Evolutionary conservation across 2,329 filamentous ascomycete species (phyloP).

Genomic region (Fusarium torreyae): DNA sequence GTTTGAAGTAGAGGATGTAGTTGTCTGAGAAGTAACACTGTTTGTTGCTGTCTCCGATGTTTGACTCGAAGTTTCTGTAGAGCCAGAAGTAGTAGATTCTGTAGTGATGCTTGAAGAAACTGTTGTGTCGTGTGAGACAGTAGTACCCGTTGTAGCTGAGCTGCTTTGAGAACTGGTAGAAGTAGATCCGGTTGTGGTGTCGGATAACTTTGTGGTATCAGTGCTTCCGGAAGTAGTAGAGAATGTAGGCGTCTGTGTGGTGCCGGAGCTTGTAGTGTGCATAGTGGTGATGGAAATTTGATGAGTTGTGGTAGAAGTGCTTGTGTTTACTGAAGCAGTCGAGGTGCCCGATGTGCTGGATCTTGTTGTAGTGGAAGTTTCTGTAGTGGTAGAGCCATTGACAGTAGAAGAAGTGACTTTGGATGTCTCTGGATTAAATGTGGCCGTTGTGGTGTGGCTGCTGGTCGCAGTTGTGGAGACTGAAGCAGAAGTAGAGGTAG

Average conservation of each 20-base stretch:
- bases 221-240: conserved; percentile 5
- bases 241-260: conserved; percentile 6
- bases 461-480: background rate
- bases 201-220: background rate
- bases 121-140: background rate
- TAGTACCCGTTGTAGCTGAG: conserved; percentile 15
- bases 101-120: conserved; percentile 12
- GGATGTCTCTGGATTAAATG: conserved; percentile 1
- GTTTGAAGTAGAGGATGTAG: background rate
- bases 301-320: conserved; percentile 1
- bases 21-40: background rate
- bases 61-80: conserved; percentile 3
- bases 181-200: background rate
- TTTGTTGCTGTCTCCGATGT: background rate
- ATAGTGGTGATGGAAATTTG: background rate
- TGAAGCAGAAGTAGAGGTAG: background rate
- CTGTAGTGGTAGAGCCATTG: background rate
- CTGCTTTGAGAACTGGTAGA: conserved; percentile 11
- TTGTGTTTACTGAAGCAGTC: conserved; percentile 1
- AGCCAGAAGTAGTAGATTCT: conserved; percentile 1
- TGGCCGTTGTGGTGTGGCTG: background rate
- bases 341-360: background rate
- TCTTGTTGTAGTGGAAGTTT: conserved; percentile 10
- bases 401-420: background rate
- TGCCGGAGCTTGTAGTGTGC: conserved; percentile 1